A percentile compares a stretch with the other conserved stretches of the same genome.
phyloP scores from a whole-genome alignment of 345 rosid genomes.

The Salix purpurea region DNA sequence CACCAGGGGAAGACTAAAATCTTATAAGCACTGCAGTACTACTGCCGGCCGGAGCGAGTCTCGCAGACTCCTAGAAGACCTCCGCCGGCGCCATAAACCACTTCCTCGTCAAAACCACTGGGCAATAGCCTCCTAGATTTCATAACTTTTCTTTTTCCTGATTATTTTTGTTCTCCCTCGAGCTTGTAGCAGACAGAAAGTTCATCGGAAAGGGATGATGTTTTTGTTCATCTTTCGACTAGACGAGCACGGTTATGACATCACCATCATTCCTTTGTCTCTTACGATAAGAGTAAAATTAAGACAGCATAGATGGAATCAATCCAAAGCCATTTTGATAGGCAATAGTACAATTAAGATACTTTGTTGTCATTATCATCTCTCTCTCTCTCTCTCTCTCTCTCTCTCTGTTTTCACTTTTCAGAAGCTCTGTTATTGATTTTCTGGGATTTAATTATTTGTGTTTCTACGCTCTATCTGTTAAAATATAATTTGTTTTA shows the following conservation, averaged over 20 bases:
- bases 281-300: neutral
- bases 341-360: neutral
- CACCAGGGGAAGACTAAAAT: slow-evolving; percentile 33
- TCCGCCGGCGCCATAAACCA: slow-evolving; percentile 26
- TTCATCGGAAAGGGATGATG: neutral
- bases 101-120: slow-evolving; percentile 19
- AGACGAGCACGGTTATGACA: neutral
- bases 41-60: slow-evolving; percentile 27
- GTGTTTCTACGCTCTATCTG: too few relatives aligned
- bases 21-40: slow-evolving; percentile 35
- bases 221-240: neutral
- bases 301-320: neutral
- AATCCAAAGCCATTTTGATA: neutral
- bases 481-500: too few relatives aligned
- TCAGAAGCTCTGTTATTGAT: neutral
- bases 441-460: too few relatives aligned
- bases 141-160: neutral
- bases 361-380: neutral
- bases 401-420: neutral
- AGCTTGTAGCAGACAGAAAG: neutral
- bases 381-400: neutral
- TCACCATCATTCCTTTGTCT: neutral
- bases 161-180: too few relatives aligned
- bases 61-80: slow-evolving; percentile 35
- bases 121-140: slow-evolving; percentile 27